Evolutionary conservation across 805 yeast genomes (phyloP).

Genomic region (Saturnispora saitoi): DNA sequence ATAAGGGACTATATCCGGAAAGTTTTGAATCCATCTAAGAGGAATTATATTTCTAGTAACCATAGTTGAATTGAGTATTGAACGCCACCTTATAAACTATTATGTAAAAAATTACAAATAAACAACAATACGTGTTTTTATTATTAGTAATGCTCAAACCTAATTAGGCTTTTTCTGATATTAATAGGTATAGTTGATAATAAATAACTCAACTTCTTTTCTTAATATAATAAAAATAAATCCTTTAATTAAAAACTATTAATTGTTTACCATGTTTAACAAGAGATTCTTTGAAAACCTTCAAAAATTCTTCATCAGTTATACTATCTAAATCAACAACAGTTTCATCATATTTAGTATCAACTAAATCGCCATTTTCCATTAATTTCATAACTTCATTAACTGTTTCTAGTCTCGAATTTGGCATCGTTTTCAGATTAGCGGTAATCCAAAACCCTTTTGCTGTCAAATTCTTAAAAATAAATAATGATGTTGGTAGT

Average conservation of each 20-base stretch:
- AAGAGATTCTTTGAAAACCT: constrained; percentile 38
- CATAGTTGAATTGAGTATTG: no score
- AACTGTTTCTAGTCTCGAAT: constrained; percentile 48
- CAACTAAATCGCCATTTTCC: constrained; percentile 44
- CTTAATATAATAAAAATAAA: no score
- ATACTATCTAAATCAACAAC: constrained; percentile 26
- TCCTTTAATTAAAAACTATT: constrained; percentile 24
- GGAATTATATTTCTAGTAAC: no score
- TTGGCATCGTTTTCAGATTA: constrained; percentile 51
- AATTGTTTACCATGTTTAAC: constrained; percentile 37
- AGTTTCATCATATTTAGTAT: constrained; percentile 37
- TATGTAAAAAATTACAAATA: no score
- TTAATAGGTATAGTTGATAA: no score
- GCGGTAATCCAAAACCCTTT: constrained; percentile 92
- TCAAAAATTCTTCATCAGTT: constrained; percentile 34
- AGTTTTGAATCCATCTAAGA: no score
- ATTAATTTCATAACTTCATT: constrained; percentile 48
- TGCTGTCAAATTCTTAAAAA: constrained; percentile 79
- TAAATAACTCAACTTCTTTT: no score
- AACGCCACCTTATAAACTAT: no score
- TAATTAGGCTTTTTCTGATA: no score
- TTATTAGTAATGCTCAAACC: no score
- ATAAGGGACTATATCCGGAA: no score
- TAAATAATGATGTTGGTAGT: constrained; percentile 82
- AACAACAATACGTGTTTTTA: no score